phyloP scores from a whole-genome alignment of 2,329 filamentous ascomycete species.

The Aspergillus flavus region DNA sequence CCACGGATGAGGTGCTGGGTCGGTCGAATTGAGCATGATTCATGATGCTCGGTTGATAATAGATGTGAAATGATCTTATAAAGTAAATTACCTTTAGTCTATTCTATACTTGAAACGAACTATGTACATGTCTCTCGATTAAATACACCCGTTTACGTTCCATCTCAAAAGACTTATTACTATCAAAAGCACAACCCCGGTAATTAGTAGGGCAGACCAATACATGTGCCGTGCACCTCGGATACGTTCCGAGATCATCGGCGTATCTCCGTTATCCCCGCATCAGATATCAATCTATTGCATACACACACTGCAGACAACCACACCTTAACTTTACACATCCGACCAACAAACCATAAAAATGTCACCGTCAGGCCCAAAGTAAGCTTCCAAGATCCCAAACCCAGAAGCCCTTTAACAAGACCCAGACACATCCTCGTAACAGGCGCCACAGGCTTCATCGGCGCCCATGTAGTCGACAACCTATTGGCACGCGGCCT shows the following conservation, averaged over 20 bases:
- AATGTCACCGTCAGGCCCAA: background rate
- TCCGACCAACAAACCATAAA: background rate
- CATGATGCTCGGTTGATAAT: background rate
- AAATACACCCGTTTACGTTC: background rate
- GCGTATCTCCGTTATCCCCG: slow-evolving; percentile 2
- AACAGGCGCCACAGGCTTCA: slow-evolving; percentile 33
- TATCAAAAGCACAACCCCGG: background rate
- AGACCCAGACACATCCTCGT: slow-evolving; percentile 24
- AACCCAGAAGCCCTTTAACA: slow-evolving; percentile 7
- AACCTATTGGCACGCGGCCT: slow-evolving; percentile 26
- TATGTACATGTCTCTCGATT: background rate
- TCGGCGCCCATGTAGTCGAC: slow-evolving; percentile 33
- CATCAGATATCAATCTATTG: background rate
- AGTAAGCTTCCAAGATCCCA: background rate
- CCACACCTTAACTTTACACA: background rate
- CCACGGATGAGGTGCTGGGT: slow-evolving; percentile 17
- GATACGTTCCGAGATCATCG: background rate
- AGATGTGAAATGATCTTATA: background rate
- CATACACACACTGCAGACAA: background rate
- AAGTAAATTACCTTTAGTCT: background rate
- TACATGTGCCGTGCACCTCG: background rate
- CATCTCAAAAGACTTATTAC: background rate
- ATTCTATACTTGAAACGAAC: background rate
- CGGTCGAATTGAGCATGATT: background rate
- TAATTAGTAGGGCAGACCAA: background rate